Percentiles rank a stretch among this genome's conserved stretches.
Evolutionary conservation across 1,284 basidiomycete species (phyloP).

Genomic region (Heliocybe sulcata): DNA sequence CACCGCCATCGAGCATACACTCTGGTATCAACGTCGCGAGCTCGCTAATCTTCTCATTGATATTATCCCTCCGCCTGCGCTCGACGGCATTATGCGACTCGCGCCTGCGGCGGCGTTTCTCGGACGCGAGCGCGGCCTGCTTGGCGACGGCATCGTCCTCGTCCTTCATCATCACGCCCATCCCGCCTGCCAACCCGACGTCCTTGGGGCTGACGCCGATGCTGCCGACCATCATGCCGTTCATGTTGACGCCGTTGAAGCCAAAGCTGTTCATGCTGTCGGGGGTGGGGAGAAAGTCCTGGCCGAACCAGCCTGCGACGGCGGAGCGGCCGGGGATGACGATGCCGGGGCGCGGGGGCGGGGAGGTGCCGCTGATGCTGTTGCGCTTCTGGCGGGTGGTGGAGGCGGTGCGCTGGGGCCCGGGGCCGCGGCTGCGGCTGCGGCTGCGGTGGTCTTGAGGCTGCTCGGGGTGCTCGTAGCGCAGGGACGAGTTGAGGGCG

Average conservation of each 20-base stretch:
- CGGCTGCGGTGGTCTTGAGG: conserved; percentile 15
- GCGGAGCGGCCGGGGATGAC: conserved; percentile 39
- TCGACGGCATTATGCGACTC: conserved; percentile 93
- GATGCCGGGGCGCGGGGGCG: conserved; percentile 41
- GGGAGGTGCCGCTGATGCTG: conserved; percentile 37
- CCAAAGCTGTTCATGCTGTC: conserved; percentile 24
- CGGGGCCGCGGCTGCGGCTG: conserved; percentile 19
- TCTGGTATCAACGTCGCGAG: conserved; percentile 85
- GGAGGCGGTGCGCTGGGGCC: conserved; percentile 41
- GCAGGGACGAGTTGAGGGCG: conserved; percentile 51
- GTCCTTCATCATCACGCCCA: conserved; percentile 18
- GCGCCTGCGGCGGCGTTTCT: conserved; percentile 71
- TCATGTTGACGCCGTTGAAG: conserved; percentile 10
- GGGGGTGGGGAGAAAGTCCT: conserved; percentile 11
- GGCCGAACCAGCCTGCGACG: not conserved
- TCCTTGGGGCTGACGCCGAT: not conserved
- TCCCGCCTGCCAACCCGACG: conserved; percentile 9
- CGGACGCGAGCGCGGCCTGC: conserved; percentile 49
- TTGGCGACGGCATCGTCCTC: conserved; percentile 28
- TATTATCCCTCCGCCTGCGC: conserved; percentile 80
- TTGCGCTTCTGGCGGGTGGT: conserved; percentile 33
- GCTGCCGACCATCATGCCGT: conserved; percentile 13
- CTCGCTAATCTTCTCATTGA: conserved; percentile 91
- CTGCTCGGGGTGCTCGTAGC: conserved; percentile 39
- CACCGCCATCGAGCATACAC: conserved; percentile 61